A percentile compares a stretch with the other conserved stretches of the same genome.
phyloP scores from a whole-genome alignment of 1,284 basidiomycete genomes.

The Apiotrichum veenhuisii region DNA sequence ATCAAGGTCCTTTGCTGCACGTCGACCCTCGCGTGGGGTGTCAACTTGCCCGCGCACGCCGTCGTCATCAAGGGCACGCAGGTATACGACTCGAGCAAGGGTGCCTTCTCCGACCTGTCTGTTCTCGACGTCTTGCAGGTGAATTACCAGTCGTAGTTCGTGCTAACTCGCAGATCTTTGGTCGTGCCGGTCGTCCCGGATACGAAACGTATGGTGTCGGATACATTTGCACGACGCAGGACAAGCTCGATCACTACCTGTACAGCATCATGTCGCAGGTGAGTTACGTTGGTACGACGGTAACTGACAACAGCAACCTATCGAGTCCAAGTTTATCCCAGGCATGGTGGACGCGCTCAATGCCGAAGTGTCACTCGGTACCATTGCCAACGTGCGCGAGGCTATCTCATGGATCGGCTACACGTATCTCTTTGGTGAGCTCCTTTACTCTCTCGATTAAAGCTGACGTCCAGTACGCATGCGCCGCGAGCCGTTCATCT shows the following conservation, averaged over 20 bases:
- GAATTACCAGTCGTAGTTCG: constrained; percentile 10
- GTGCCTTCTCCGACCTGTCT: constrained; percentile 86
- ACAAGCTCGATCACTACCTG: constrained; percentile 90
- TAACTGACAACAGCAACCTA: constrained; percentile 64
- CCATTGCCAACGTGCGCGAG: constrained; percentile 81
- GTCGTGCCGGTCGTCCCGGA: constrained; percentile 94
- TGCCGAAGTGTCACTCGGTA: constrained; percentile 92
- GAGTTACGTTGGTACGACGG: constrained; percentile 21
- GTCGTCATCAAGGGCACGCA: constrained; percentile 98
- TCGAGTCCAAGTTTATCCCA: constrained; percentile 90
- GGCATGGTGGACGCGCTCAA: constrained; percentile 92
- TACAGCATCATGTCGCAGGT: constrained; percentile 84
- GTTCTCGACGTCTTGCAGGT: constrained; percentile 90
- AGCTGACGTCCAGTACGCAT: constrained; percentile 63
- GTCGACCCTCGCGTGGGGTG: constrained; percentile 98
- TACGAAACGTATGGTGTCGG: constrained; percentile 94
- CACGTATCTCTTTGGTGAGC: constrained; percentile 73
- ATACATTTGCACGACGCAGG: constrained; percentile 90
- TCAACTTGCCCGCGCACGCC: constrained; percentile 97
- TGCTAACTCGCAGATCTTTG: constrained; percentile 64
- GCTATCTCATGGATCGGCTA: constrained; percentile 95
- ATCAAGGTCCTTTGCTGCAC: constrained; percentile 98
- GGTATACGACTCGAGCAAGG: constrained; percentile 84
- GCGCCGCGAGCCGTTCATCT: constrained; percentile 85
- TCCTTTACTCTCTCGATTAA: no score